Percentiles rank a stretch among this genome's conserved stretches.
phyloP scores from a whole-genome alignment of 1,284 basidiomycete genomes.

The Exobasidium rhododendri region DNA sequence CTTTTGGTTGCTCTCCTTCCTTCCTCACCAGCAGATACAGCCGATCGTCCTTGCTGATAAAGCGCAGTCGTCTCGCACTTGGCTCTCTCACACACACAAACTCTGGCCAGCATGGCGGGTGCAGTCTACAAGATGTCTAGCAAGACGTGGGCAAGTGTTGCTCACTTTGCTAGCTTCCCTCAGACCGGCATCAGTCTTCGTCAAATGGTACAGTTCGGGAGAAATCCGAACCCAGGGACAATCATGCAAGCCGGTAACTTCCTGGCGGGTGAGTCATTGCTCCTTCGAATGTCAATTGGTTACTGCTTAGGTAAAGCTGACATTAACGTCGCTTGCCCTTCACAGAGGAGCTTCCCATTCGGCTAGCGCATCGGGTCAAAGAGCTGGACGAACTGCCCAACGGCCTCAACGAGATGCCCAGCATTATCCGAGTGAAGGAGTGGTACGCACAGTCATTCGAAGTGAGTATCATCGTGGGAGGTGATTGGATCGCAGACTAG shows the following conservation, averaged over 20 bases:
- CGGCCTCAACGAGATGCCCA: conserved; percentile 84
- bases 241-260: conserved; percentile 52
- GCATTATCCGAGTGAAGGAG: conserved; percentile 90
- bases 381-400: conserved; percentile 94
- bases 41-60: too few species aligned
- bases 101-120: background rate
- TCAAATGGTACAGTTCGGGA: conserved; percentile 54
- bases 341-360: conserved; percentile 83
- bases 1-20: too few species aligned
- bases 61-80: too few species aligned
- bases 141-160: conserved; percentile 48
- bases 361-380: conserved; percentile 91
- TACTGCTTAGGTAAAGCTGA: too few species aligned
- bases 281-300: background rate
- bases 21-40: too few species aligned
- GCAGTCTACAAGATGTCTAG: conserved; percentile 27
- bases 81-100: too few species aligned
- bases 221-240: conserved; percentile 51
- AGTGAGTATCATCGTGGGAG: conserved; percentile 59
- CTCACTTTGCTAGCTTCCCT: conserved; percentile 52
- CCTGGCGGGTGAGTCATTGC: conserved; percentile 18
- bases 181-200: conserved; percentile 54
- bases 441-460: conserved; percentile 99
- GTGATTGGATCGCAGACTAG: background rate
- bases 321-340: background rate